Percentiles rank a stretch among this genome's conserved stretches.
Evolutionary conservation across 83 land plant genomes (phyloP).

Genomic region (Diphasiastrum complanatum): DNA sequence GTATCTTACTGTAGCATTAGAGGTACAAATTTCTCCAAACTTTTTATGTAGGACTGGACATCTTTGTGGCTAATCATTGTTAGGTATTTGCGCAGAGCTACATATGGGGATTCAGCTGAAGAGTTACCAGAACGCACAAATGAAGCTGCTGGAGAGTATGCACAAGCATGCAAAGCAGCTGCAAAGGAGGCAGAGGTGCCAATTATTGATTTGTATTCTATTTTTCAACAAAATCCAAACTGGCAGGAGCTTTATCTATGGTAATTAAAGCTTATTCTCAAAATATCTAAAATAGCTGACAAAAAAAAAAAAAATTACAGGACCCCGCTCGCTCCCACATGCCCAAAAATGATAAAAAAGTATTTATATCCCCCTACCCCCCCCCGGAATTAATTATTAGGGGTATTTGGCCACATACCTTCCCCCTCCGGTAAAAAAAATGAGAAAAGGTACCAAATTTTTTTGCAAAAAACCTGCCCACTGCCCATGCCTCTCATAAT

Average conservation of each 20-base stretch:
- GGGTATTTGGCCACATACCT: no score
- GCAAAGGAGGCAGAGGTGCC: constrained; percentile 18
- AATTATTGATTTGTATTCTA: constrained; percentile 19
- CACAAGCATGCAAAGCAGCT: constrained; percentile 15
- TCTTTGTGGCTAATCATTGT: neutral
- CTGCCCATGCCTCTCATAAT: no score
- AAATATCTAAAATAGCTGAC: no score
- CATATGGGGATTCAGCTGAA: neutral
- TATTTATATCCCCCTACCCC: no score
- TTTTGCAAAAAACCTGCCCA: no score
- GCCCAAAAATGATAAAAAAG: no score
- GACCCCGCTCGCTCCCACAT: no score
- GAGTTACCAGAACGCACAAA: constrained; percentile 10
- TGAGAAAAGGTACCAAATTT: no score
- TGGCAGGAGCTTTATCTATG: constrained; percentile 7
- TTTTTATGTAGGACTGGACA: neutral
- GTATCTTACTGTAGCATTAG: constrained; percentile 1
- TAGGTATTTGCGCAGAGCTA: constrained; percentile 1
- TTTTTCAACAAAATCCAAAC: constrained; percentile 11
- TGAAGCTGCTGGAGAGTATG: constrained; percentile 17
- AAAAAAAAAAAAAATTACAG: no score
- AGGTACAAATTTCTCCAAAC: neutral
- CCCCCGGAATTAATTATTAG: no score
- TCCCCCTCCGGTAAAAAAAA: no score
- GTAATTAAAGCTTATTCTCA: no score